phyloP scores from a whole-genome alignment of 129 eudicot species.

The Artemisia tridentata region DNA sequence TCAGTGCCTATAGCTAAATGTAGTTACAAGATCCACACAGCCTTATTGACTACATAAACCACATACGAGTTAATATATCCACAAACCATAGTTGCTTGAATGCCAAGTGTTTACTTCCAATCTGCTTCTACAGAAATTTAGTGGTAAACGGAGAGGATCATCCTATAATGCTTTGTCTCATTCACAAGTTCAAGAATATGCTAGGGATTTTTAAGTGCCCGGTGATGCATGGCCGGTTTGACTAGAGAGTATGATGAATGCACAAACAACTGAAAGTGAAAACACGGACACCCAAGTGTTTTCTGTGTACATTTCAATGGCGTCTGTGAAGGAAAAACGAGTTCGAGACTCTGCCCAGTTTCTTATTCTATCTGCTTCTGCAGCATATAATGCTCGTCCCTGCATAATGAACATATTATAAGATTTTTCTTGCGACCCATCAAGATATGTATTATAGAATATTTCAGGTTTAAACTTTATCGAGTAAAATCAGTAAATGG shows the following conservation, averaged over 20 bases:
- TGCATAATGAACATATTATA: conserved; percentile 25
- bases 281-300: conserved; percentile 92
- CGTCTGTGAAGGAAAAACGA: conserved; percentile 82
- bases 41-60: neutral
- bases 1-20: neutral
- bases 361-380: conserved; percentile 71
- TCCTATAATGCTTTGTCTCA: conserved; percentile 12
- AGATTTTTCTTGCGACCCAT: neutral
- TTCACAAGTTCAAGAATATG: conserved; percentile 1
- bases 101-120: neutral
- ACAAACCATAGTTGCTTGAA: conserved; percentile 1
- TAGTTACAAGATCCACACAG: neutral
- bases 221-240: conserved; percentile 54
- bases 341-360: conserved; percentile 95
- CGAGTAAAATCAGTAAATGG: neutral
- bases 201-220: conserved; percentile 34
- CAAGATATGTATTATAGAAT: conserved; percentile 1
- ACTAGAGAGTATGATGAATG: conserved; percentile 88
- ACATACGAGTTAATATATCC: neutral
- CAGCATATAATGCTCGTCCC: conserved; percentile 82
- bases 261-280: conserved; percentile 99
- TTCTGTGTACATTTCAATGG: conserved; percentile 93
- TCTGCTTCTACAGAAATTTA: conserved; percentile 11
- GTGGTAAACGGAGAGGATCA: conserved; percentile 1
- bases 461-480: conserved; percentile 17